These are phyloP conservation scores for Erysimum cheiranthoides DNA, from an alignment of 345 rosid species.

Conservation along the genomic window DNA sequence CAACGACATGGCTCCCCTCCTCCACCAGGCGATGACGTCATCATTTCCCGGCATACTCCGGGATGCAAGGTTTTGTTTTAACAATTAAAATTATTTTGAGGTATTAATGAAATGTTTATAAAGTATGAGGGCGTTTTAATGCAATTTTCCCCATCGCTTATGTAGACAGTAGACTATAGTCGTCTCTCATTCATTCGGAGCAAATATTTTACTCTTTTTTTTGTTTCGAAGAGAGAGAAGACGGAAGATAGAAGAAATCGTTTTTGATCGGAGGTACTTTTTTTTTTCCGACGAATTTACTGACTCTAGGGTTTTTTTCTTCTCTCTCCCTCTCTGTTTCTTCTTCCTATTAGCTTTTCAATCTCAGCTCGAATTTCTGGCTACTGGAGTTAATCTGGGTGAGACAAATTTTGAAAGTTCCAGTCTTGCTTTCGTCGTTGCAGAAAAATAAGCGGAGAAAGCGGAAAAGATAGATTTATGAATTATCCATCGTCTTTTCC, in stretches of 20 bases:
- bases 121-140: conserved; percentile 25
- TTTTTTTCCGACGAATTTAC: conserved; percentile 30
- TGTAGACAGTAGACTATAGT: conserved; percentile 19
- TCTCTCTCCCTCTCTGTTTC: not conserved
- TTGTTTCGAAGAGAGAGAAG: conserved; percentile 22
- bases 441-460: conserved; percentile 36
- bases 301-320: conserved; percentile 18
- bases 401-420: conserved; percentile 3
- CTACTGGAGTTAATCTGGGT: conserved; percentile 1
- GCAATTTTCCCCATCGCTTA: not conserved
- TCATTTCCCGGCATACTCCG: conserved; percentile 8
- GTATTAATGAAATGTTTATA: not conserved
- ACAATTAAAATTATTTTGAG: not conserved
- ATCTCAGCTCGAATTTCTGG: conserved; percentile 16
- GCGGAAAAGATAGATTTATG: conserved; percentile 2
- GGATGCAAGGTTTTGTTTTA: not conserved
- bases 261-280: conserved; percentile 47
- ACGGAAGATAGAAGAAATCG: conserved; percentile 17
- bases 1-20: not conserved
- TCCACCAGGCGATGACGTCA: conserved; percentile 13
- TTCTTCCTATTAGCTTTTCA: conserved; percentile 5
- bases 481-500: conserved; percentile 18
- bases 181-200: conserved; percentile 2
- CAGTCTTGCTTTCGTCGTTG: conserved; percentile 25
- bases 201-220: not conserved